A percentile compares a stretch with the other conserved stretches of the same genome.
These are phyloP conservation scores for Iris pallida DNA, from an alignment of 116 monocot species.

Conservation along the genomic window DNA sequence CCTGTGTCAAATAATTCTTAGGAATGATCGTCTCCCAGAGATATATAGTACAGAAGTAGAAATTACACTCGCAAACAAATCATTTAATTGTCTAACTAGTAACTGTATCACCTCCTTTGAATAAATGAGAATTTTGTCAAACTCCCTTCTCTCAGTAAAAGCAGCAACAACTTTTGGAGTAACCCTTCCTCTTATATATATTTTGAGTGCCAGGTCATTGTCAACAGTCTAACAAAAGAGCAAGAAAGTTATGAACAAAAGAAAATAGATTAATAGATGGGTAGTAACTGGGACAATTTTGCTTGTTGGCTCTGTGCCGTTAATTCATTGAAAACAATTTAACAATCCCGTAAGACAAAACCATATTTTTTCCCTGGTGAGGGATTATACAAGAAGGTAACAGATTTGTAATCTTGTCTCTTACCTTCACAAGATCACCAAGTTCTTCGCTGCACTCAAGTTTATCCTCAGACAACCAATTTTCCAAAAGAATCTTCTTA, in stretches of 20 bases:
- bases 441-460: conserved; percentile 93
- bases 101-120: conserved; percentile 62
- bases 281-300: too few relatives aligned
- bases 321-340: neutral
- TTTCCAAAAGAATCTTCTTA: conserved; percentile 80
- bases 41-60: neutral
- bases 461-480: conserved; percentile 89
- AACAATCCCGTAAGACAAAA: neutral
- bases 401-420: neutral
- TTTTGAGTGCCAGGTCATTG: conserved; percentile 88
- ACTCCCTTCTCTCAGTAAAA: conserved; percentile 87
- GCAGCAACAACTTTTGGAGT: conserved; percentile 95
- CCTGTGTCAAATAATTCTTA: conserved; percentile 27
- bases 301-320: neutral
- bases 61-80: neutral
- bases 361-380: too few relatives aligned
- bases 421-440: conserved; percentile 91
- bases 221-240: conserved; percentile 66
- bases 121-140: conserved; percentile 90
- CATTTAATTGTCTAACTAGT: neutral
- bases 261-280: neutral
- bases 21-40: neutral
- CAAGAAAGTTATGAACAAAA: conserved; percentile 2
- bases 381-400: too few relatives aligned
- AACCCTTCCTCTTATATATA: conserved; percentile 88